Base-by-base conservation (phyloP, 192 early-diverging fungal species). In the Coemansia sp. region DNA sequence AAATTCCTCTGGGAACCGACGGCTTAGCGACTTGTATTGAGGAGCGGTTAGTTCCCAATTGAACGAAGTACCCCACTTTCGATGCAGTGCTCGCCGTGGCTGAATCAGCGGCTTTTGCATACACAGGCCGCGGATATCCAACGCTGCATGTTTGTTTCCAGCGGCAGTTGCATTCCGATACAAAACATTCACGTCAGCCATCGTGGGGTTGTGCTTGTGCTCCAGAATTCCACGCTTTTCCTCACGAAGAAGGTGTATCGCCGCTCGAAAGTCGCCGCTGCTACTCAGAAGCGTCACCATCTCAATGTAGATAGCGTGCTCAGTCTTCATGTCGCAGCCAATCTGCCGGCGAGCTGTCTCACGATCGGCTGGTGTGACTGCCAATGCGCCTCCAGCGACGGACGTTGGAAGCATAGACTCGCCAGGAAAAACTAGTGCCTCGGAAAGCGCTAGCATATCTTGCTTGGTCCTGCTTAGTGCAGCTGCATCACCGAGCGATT, bases 231-330 rank as follows among this genome's bases (percentile, higher is more conserved):
- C 76, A 7, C 36, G 57, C 55, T 87, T 77, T 25, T 76, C 81
- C 24, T 80, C 74, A 60, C 73, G 73, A 25, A 88, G 63, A 33
- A 89, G 70, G n/a, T 69, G 71, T 17, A 88, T 59, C 1, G 84
- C 84, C 27, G 79, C 62, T 10, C 69, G 62, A 30, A 86, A 64
- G 53, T 89, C 83, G 54, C 85, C 64, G 33, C 72, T 71, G 66
- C 84, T 85, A 54, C 87, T 87, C 31, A 92, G 68, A 20, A 87
- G 78, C 24, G 87, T 87, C n/a, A 88, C 75, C 88, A 91, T 90
- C 39, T 84, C 71, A 22, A 84, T 70, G 61, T 86, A 85, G 22
- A 75, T 74, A 5, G 82, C 66, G 31, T 87, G 84, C 55, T 90
- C 87, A 32, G 84, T 70, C 20, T 75, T 67, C 57, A 85, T 72